Evolutionary conservation across 495 filamentous ascomycete species (phyloP), one percentile per base, ranked within the genome.

Genomic region (Xylaria nigripes): DNA sequence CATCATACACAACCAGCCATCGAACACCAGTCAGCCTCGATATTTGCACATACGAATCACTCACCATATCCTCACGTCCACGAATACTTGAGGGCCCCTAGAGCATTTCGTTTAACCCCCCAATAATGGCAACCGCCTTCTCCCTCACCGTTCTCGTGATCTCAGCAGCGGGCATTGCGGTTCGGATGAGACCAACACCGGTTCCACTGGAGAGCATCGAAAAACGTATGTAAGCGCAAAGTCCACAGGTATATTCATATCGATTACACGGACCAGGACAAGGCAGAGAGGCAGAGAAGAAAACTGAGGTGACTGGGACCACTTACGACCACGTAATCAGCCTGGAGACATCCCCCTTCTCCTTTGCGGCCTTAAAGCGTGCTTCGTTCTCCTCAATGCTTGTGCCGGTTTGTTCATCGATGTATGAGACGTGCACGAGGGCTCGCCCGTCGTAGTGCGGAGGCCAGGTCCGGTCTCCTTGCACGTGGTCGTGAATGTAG

Each of bases 121-220:
- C 24, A 13, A 74, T 71, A 13, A 81, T 69, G 19, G 76, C 69
- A 40, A 83, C 71, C 6, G 87, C 85, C 64, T 85, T 79, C 44
- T 74, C 68, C 10, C 90, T 81, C 74, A 87, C 85, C 58, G 84
- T 76, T 56, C 70, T 76, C 32, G 92, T 80, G 67, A 93, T 89
- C 45, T 78, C 72, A 24, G 74, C 81, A 0, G 89, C 89, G 0
- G 89, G 85, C 60, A 81, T 75, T 32, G 86, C 79, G 10, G 83
- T 73, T 48, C 73, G 73, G 23, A 93, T 73, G 29, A 83, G 70
- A 6, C 85, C 89, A 4, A 88, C 82, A 7, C 71, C 76, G 6
- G 76, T 74, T 23, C 76, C 74, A 25, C 70, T 75, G 47, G 19
- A 34, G 24, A 49, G 47, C 32, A 34, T 34, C 12, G 13, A 13